These are phyloP conservation scores for Candida germanica DNA, from an alignment of 805 yeast species.

Conservation along the genomic window DNA sequence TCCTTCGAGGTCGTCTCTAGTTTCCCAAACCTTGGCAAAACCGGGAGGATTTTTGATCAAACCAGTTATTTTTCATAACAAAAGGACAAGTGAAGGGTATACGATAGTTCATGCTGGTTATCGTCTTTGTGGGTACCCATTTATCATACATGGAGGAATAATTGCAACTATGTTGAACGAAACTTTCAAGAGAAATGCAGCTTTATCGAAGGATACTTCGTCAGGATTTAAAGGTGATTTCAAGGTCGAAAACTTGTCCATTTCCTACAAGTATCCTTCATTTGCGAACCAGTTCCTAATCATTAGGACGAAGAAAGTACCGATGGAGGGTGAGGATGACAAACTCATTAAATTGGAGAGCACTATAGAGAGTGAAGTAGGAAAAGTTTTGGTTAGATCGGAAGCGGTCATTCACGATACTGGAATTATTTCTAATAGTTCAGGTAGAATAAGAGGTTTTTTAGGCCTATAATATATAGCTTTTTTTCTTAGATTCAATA, in stretches of 20 bases:
- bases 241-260: constrained; percentile 45
- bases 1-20: constrained; percentile 17
- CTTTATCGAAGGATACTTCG: constrained; percentile 32
- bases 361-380: constrained; percentile 49
- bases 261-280: constrained; percentile 68
- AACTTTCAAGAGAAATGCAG: constrained; percentile 55
- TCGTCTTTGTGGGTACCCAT: constrained; percentile 80
- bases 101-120: constrained; percentile 76
- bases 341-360: constrained; percentile 46
- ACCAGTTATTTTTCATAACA: constrained; percentile 65
- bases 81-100: constrained; percentile 53
- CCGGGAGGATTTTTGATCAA: constrained; percentile 81
- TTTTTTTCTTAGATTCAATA: not conserved
- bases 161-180: constrained; percentile 80
- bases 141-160: constrained; percentile 85
- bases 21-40: constrained; percentile 49
- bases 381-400: constrained; percentile 57
- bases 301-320: constrained; percentile 47
- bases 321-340: constrained; percentile 22
- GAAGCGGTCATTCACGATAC: constrained; percentile 45
- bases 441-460: not conserved
- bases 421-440: constrained; percentile 13
- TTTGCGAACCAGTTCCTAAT: constrained; percentile 74
- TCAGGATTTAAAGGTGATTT: constrained; percentile 42
- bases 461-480: not conserved